phyloP scores from a whole-genome alignment of 306 rosid species.

The Hylodesmum podocarpum region DNA sequence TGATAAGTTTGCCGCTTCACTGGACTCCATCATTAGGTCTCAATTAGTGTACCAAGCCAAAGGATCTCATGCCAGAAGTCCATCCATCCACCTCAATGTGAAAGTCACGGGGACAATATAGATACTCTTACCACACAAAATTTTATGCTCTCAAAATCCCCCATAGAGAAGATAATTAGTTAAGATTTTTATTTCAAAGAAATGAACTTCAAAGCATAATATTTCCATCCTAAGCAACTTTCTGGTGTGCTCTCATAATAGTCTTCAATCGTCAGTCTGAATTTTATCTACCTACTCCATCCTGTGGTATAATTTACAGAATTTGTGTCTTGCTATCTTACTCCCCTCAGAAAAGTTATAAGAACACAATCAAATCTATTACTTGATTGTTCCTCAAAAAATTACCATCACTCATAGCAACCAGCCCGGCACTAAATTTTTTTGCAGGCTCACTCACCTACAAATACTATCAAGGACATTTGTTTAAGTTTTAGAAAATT shows the following conservation, averaged over 20 bases:
- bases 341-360: neutral
- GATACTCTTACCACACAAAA: constrained; percentile 5
- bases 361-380: neutral
- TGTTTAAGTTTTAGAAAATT: neutral
- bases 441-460: neutral
- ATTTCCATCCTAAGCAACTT: constrained; percentile 19
- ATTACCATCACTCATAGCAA: neutral
- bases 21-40: neutral
- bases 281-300: neutral
- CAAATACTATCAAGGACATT: neutral
- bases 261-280: constrained; percentile 7
- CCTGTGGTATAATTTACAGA: neutral
- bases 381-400: constrained; percentile 16
- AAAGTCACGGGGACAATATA: constrained; percentile 17
- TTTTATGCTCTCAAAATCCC: constrained; percentile 1
- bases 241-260: constrained; percentile 11
- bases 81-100: constrained; percentile 22
- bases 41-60: neutral
- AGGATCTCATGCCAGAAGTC: constrained; percentile 11
- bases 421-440: neutral
- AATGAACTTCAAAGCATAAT: neutral
- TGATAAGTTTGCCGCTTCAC: neutral
- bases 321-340: neutral
- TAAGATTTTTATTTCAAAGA: neutral
- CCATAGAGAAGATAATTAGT: neutral